These are phyloP conservation scores for Imleria badia DNA, from an alignment of 768 basidiomycete genomes.

Conservation along the genomic window DNA sequence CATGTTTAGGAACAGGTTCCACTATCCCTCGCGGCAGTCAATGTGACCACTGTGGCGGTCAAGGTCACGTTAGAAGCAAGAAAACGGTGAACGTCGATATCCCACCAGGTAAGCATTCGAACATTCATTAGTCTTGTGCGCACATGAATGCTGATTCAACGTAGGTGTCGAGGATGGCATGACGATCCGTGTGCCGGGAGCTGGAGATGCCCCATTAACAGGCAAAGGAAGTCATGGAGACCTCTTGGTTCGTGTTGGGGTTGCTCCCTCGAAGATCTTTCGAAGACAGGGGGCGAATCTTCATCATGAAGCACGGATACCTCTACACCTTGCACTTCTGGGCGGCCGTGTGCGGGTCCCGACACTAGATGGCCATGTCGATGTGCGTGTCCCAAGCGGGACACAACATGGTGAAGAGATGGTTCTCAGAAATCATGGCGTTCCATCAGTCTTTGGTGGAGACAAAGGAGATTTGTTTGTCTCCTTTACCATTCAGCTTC, in stretches of 20 bases:
- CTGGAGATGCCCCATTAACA: conserved; percentile 81
- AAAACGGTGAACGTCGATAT: conserved; percentile 80
- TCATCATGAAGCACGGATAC: conserved; percentile 86
- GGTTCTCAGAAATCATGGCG: conserved; percentile 86
- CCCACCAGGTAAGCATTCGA: conserved; percentile 66
- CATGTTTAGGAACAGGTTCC: conserved; percentile 80
- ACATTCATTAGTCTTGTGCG: neutral
- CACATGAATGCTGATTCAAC: conserved; percentile 9
- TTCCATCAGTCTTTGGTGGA: conserved; percentile 56
- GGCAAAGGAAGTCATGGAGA: conserved; percentile 82
- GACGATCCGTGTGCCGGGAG: conserved; percentile 76
- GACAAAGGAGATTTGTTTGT: conserved; percentile 87
- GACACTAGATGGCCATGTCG: conserved; percentile 93
- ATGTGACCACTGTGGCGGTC: conserved; percentile 80
- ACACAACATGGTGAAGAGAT: conserved; percentile 98
- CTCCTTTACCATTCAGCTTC: conserved; percentile 82
- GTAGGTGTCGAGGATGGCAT: conserved; percentile 94
- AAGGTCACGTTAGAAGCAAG: conserved; percentile 82
- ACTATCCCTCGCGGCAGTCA: conserved; percentile 74
- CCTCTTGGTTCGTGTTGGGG: conserved; percentile 82
- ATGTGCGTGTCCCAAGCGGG: conserved; percentile 87
- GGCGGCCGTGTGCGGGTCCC: conserved; percentile 92
- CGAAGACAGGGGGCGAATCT: conserved; percentile 89
- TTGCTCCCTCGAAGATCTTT: conserved; percentile 81
- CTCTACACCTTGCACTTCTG: conserved; percentile 88